Evolutionary conservation across 352 stramenopile genomes (phyloP), one percentile per base, ranked within the genome.

Genomic region (Globisporangium cederbergense): DNA sequence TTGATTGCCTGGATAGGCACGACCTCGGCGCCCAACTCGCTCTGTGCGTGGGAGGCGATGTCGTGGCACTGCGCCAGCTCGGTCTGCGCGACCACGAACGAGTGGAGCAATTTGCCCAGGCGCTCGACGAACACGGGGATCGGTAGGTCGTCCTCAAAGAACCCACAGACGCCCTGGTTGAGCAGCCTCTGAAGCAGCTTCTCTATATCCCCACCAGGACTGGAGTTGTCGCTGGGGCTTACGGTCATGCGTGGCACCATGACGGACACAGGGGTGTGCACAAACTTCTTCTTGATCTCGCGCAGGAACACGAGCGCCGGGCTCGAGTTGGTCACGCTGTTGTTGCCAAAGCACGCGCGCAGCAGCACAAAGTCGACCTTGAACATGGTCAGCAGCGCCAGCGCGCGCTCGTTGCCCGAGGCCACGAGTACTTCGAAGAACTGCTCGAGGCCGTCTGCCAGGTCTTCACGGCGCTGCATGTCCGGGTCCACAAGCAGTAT

Each of bases 391-490:
- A 92, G 61, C 34, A 92, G 61, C 14, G 76, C 68, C 20, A 90
- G 77, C 0, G 81, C 82, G 16, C 80, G 79, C 43, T 90, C 78
- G 43, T 88, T 90, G 32, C 72, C 85, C 7, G 78, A 70, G 0
- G 81, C 78, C 6, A 92, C 79, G 45, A 92, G 73, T 22, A 89
- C 78, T 56, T 92, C 81, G 56, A 90, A 90, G 53, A 73, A 71
- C 13, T 79, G 71, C 55, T 92, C 83, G 10, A 92, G 73, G 13
- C 68, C 70, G 58, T 92, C 81, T 0, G 81, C 79, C 18, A 90
- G 71, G 36, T 84, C 79, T 55, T 92, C 83, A 22, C 79, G 76
- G 16, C 78, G 83, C 60, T 81, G 67, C 64, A 89, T 76, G 36
- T 90, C 81, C 3, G 76, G 75, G 57, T 89, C 83, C 11, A 90